These are phyloP conservation scores for Trichosanthes truncata DNA, from an alignment of 306 rosid species.

Conservation along the genomic window DNA sequence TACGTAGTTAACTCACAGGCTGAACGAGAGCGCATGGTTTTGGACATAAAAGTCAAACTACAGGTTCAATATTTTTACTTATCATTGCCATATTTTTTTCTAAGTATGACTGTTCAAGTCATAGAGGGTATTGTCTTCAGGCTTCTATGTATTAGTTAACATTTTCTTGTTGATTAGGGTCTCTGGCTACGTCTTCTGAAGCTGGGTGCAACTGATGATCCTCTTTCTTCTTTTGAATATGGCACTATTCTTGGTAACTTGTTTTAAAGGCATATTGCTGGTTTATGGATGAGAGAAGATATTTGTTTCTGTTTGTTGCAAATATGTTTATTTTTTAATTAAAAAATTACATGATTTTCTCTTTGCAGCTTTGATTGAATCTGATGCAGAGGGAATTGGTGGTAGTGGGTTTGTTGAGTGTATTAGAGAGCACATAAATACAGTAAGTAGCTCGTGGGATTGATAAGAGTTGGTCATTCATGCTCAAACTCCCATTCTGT, in stretches of 20 bases:
- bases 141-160: neutral
- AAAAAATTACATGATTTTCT: constrained; percentile 4
- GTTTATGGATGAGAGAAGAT: neutral
- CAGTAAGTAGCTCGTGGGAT: constrained; percentile 44
- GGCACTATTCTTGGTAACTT: constrained; percentile 92
- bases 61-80: constrained; percentile 47
- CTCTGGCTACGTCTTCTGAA: constrained; percentile 94
- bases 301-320: neutral
- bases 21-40: constrained; percentile 94
- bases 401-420: constrained; percentile 98
- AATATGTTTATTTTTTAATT: constrained; percentile 7
- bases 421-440: constrained; percentile 90
- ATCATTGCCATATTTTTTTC: neutral
- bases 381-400: constrained; percentile 99
- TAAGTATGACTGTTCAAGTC: neutral
- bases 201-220: constrained; percentile 92
- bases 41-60: constrained; percentile 94
- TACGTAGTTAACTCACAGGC: constrained; percentile 47
- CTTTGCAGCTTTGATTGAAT: constrained; percentile 91
- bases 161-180: constrained; percentile 48
- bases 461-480: neutral
- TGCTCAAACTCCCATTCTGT: neutral
- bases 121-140: neutral
- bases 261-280: constrained; percentile 14
- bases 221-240: constrained; percentile 96